phyloP scores from a whole-genome alignment of 148 eudicot genomes.

The Rhododendron vialii region DNA sequence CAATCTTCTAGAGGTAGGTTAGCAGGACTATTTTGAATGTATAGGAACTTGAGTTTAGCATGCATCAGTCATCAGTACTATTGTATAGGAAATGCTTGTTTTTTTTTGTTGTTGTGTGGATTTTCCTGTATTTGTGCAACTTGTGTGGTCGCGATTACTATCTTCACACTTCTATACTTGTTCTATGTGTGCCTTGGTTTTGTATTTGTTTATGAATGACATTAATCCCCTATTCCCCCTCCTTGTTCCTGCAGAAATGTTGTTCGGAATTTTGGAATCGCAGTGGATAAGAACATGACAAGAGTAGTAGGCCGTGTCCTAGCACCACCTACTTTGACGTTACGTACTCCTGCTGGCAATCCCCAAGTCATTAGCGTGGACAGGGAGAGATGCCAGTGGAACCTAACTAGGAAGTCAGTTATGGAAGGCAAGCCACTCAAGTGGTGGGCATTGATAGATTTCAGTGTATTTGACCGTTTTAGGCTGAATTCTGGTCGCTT shows the following conservation, averaged over 20 bases:
- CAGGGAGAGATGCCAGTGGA: slow-evolving; percentile 47
- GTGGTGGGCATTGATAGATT: slow-evolving; percentile 59
- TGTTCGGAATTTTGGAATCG: slow-evolving; percentile 32
- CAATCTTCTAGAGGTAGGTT: neutral
- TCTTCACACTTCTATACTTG: neutral
- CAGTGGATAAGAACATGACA: slow-evolving; percentile 40
- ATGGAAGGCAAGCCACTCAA: slow-evolving; percentile 34
- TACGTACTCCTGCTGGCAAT: slow-evolving; percentile 22
- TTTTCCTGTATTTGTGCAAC: neutral
- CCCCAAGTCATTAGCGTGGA: slow-evolving; percentile 17
- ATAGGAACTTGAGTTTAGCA: neutral
- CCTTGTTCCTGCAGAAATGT: slow-evolving; percentile 25
- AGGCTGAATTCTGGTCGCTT: slow-evolving; percentile 17
- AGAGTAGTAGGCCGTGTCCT: slow-evolving; percentile 41
- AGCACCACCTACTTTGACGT: slow-evolving; percentile 41
- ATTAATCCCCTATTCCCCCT: neutral
- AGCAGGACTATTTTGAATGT: neutral
- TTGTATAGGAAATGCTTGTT: neutral
- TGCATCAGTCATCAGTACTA: neutral
- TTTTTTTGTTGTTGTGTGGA: neutral
- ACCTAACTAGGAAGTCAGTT: slow-evolving; percentile 37
- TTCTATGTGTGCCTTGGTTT: neutral
- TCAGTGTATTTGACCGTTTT: slow-evolving; percentile 4
- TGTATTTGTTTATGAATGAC: neutral
- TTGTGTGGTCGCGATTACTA: neutral